Evolutionary conservation across 176 grass and related monocot species (phyloP), one percentile per base, ranked within the genome.

Genomic region (Hyparrhenia diplandra): DNA sequence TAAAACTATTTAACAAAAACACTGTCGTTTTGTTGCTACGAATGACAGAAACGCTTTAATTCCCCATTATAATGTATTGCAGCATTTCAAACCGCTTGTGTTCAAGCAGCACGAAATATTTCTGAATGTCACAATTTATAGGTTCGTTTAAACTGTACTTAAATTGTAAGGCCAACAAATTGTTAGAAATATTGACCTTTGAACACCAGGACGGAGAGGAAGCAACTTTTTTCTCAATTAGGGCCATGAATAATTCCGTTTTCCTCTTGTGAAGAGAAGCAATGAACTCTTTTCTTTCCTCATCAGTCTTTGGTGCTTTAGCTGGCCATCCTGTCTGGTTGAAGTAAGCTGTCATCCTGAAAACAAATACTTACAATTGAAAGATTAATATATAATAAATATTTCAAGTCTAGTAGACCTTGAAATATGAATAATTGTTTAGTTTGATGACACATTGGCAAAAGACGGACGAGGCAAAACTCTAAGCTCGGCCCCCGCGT

Each of bases 191-290:
- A 18, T 8, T 59, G 24, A 98, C 95, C 95, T 93, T 91, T 94
- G 88, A 90, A 98, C 95, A 73, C 92, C 95, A 71, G 92, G 95
- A 42, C 95, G 92, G 24, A 95, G 95, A 87, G 95, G 95, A 87
- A 98, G 95, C 46, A 98, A 75, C 80, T 83, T 98, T 98, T 73
- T 95, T 98, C 89, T 98, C 95, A 79, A 98, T 95, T 37, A 98
- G 84, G 25, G 75, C 82, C 95, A 98, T 98, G 69, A 98, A 98
- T 67, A 93, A 64, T 83, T 98, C 90, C 37, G 95, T 98, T 86
- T 98, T 98, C 84, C 88, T 93, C 70, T 98, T 95, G 78, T 98
- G 95, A 83, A 98, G 86, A 69, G 92, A 91, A 82, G 95, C 90
- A 80, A 98, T 84, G 73, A 98, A 94, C 7, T 91, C 40, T 46